Conservation (phyloP, 768 basidiomycete species). For the Sarcomyxa edulis region DNA sequence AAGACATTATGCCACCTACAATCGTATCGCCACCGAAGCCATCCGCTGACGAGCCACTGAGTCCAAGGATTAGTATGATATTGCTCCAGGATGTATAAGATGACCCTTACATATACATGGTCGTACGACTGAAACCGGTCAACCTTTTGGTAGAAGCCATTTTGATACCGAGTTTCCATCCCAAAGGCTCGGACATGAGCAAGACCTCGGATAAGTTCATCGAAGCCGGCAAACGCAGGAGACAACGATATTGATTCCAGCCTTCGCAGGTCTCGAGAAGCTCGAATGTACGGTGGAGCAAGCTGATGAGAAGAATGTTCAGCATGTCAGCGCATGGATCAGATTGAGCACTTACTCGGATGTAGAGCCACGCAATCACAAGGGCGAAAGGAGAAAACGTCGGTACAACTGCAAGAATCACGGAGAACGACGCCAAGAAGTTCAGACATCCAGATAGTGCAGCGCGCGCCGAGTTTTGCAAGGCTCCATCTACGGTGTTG, state of each 20-base stretch:
- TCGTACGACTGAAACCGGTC: conserved; percentile 69
- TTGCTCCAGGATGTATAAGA: conserved; percentile 4
- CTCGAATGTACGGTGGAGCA: conserved; percentile 53
- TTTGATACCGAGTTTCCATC: conserved; percentile 64
- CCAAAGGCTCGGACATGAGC: conserved; percentile 67
- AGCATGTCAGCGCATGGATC: too few relatives aligned
- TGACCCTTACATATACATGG: conserved; percentile 64
- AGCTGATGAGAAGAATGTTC: too few relatives aligned
- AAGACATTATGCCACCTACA: too few relatives aligned
- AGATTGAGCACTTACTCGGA: too few relatives aligned
- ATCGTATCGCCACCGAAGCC: conserved; percentile 74
- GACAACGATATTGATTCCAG: conserved; percentile 64
- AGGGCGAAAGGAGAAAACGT: conserved; percentile 61
- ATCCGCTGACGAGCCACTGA: conserved; percentile 64
- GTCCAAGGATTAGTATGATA: conserved; percentile 13
- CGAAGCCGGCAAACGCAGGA: conserved; percentile 70
- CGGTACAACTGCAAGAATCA: conserved; percentile 61
- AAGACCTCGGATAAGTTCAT: conserved; percentile 64
- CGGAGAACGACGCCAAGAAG: conserved; percentile 57
- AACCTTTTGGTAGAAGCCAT: conserved; percentile 54
- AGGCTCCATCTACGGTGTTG: conserved; percentile 62
- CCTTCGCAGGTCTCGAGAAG: conserved; percentile 63
- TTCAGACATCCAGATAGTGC: conserved; percentile 51
- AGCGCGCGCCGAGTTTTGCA: conserved; percentile 53
- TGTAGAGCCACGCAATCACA: conserved; percentile 65